Evolutionary conservation across 169 alveolate species (phyloP), one percentile per base, ranked within the genome.

Genomic region (Plasmodium blacklocki): DNA sequence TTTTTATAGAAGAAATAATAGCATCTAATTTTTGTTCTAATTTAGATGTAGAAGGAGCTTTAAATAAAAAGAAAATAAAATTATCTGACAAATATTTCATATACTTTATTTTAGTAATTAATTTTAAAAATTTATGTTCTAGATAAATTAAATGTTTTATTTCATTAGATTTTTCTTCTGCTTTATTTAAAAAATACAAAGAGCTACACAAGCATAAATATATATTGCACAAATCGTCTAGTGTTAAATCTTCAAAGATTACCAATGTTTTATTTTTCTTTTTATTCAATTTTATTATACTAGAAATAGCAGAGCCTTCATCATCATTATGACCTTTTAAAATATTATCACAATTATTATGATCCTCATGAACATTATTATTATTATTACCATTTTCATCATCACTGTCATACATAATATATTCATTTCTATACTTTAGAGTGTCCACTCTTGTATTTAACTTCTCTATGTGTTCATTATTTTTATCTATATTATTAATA

Each of bases 1-100:
- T 4, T 70, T 78, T 78, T 58, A 78, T 18, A 11, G 80, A 78
- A 5, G 89, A 71, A 39, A 78, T 78, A 29, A 67, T 29, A 21
- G 43, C 49, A 78, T 78, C 89, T 23, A 78, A 78, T 18, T 21
- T 59, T 66, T 78, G 72, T 21, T 78, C 89, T 52, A 78, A 59
- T 78, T 78, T 78, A 67, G 23, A 39, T 39, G 89, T 78, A 56
- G 59, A 64, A 2, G 89, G 78, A 0, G 78, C 54, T 54, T 78
- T 78, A 66, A 78, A 78, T 52, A 78, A 45, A 66, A 50, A 78
- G 50, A 78, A 78, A 19, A 78, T 49, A 29, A 78, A 78, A 78
- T 66, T 66, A 12, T 78, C 89, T 58, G 89, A 78, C n/a, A 78
- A 18, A 45, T 78, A 78, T 70, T 78, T 78, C 89, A 78, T 78